phyloP scores from a whole-genome alignment of 139 green algal species.

The Gonium pectorale region DNA sequence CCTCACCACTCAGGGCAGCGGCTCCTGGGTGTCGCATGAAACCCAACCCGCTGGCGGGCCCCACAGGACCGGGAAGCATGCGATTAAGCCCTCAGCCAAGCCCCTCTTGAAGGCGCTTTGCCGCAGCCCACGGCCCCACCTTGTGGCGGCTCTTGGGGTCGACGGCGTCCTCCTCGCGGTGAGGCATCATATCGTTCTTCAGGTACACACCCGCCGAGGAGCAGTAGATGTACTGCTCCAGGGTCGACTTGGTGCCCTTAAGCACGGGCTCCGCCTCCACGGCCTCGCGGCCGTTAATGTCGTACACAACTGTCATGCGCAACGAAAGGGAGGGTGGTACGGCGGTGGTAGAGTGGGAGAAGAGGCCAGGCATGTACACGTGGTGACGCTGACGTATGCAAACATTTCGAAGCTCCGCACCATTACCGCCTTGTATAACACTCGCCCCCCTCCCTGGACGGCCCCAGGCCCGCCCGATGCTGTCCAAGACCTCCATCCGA shows the following conservation, averaged over 20 bases:
- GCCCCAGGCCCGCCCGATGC: not conserved
- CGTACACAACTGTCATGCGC: slow-evolving; percentile 96
- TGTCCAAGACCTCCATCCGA: not conserved
- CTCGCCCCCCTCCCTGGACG: too few relatives aligned
- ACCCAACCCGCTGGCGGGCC: too few relatives aligned
- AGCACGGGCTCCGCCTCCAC: slow-evolving; percentile 84
- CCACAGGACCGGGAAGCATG: too few relatives aligned
- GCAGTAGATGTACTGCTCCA: slow-evolving; percentile 80
- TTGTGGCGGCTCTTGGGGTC: slow-evolving; percentile 95
- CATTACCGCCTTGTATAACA: too few relatives aligned
- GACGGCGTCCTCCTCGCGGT: slow-evolving; percentile 90
- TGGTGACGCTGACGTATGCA: too few relatives aligned
- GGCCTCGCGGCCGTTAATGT: slow-evolving; percentile 97
- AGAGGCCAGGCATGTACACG: too few relatives aligned
- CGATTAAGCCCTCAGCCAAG: too few relatives aligned
- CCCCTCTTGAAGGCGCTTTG: not conserved
- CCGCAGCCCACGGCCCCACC: slow-evolving; percentile 52
- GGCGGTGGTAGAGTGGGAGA: too few relatives aligned
- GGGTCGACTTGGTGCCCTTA: slow-evolving; percentile 47
- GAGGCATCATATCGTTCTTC: slow-evolving; percentile 95
- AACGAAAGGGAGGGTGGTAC: too few relatives aligned
- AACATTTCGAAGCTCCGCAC: too few relatives aligned
- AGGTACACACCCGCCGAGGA: slow-evolving; percentile 94
- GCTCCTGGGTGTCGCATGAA: too few relatives aligned
- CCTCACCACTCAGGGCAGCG: too few relatives aligned